A percentile compares a stretch with the other conserved stretches of the same genome.
Evolutionary conservation across 179 eudicot species (phyloP).

Genomic region (Spergularia azorica): DNA sequence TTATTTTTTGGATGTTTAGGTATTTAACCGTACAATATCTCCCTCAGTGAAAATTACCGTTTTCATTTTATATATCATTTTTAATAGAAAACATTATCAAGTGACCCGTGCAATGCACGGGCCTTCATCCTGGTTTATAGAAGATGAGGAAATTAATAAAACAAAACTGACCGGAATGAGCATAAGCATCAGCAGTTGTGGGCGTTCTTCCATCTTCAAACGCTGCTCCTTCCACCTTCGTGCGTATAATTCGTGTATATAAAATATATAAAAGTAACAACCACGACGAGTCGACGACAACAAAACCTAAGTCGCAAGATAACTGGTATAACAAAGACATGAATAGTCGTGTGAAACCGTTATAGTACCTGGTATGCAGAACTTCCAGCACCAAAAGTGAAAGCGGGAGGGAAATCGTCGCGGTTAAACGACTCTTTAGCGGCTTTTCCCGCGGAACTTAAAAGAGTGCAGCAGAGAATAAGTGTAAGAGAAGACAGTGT

Average conservation of each 20-base stretch:
- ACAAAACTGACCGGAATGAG: background rate
- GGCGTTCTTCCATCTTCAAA: conserved; percentile 15
- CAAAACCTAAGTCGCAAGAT: background rate
- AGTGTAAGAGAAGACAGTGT: background rate
- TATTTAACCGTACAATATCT: too few species aligned
- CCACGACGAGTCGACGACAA: too few species aligned
- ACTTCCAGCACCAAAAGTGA: conserved; percentile 21
- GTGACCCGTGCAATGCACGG: too few species aligned
- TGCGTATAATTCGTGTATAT: too few species aligned
- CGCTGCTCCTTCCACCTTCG: conserved; percentile 20
- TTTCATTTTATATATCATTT: too few species aligned
- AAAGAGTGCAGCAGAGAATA: background rate
- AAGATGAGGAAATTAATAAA: too few species aligned
- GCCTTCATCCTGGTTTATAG: too few species aligned
- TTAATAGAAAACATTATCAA: too few species aligned
- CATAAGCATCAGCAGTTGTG: conserved; percentile 3
- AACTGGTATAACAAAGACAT: background rate
- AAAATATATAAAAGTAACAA: too few species aligned
- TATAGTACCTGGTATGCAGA: conserved; percentile 28
- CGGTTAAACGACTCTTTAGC: background rate
- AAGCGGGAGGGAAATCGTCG: conserved; percentile 13
- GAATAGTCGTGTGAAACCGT: too few species aligned
- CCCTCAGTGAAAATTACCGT: too few species aligned
- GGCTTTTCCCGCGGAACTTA: background rate
- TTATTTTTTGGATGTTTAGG: too few species aligned